Base-by-base conservation (phyloP, 2,329 filamentous ascomycete species). In the Botrytis porri region DNA sequence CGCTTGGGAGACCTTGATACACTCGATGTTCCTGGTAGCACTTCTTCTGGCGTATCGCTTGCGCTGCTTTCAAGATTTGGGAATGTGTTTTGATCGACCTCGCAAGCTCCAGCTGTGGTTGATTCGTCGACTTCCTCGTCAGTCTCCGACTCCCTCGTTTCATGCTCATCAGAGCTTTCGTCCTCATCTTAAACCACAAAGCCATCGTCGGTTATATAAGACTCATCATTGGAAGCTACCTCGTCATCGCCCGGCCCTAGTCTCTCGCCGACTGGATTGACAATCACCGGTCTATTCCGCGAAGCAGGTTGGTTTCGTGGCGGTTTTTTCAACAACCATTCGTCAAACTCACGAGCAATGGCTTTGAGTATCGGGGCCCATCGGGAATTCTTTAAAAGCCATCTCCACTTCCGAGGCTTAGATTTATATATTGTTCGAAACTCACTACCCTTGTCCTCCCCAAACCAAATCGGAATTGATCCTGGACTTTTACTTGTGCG, bases 381-480 rank as follows among this genome's bases (percentile, higher is more conserved):
- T 39, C 1, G 25, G 22, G 4, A 4, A 25, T 18, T 41, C 4
- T 43, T 12, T 2, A 63, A 12, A 8, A 64, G 60, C 45, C 35
- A 43, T 12, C 35, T 64, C 60, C 69, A 71, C 25, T 64, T 57
- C 2, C 12, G 18, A 48, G 45, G 60, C 48, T 64, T n/a, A 41
- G 29, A 16, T 3, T 12, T 14, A 32, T 43, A 43, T 10, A 71
- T 43, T 25, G 20, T 25, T 5, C 69, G 43, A 32, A 64, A 71
- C 10, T 71, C 45, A 57, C 35, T 60, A n/a, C 69, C 69, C 35
- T 64, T 57, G 25, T 71, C 69, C 43, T 64, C 3, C 16, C 60
- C 69, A n/a, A 64, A 57, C 69, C 69, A 71, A 64, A 71, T 71
- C 4, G 9, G 29, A 39, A 64, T 71, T 12, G 69, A 71, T n/a